Base-by-base conservation (phyloP, 768 basidiomycete species). In the Russula brevipes region DNA sequence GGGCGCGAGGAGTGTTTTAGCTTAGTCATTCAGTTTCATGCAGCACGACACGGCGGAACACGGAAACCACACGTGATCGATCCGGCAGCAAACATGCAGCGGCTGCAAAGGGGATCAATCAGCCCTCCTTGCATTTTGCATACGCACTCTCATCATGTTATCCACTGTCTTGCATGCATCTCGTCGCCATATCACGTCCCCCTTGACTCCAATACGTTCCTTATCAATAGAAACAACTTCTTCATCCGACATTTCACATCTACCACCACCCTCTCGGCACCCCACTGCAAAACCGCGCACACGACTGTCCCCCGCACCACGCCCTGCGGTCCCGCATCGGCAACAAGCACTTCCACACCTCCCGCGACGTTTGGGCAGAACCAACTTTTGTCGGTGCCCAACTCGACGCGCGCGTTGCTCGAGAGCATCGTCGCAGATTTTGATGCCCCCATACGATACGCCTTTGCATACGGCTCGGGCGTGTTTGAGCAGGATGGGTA, bases 381-480 rank as follows among this genome's bases (percentile, higher is more conserved):
- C 72, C 91, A 94, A 74, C 79, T 92, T 5, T 79, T 94, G 0
- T 82, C 87, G 0, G 91, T 94, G 8, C 80, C 89, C 12, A 86
- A 87, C 71, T 85, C 88, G 31, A 93, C 88, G 3, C 83, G 91
- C 4, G 86, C 88, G 3, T 77, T 93, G 31, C 81, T 96, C 16
- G 90, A 94, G 71, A 79, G 81, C 63, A 87, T 98, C 60, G 87
- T 97, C 39, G 77, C 78, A 14, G 80, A 84, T 53, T 96, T 98
- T 70, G 82, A 92, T 46, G 91, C 92, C 0, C 95, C 95, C 10
- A 90, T 98, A 54, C 87, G 95, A 24, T 98, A 96, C 78, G 97
- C 95, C 0, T 94, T 98, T 71, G 97, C 97, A 0, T 99, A 98
- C 72, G 97, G 97, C 12, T 93, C 89, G 3, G 97, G 96, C 0